Evolutionary conservation across 2,329 filamentous ascomycete genomes (phyloP).

Genomic region (Alternaria atra): DNA sequence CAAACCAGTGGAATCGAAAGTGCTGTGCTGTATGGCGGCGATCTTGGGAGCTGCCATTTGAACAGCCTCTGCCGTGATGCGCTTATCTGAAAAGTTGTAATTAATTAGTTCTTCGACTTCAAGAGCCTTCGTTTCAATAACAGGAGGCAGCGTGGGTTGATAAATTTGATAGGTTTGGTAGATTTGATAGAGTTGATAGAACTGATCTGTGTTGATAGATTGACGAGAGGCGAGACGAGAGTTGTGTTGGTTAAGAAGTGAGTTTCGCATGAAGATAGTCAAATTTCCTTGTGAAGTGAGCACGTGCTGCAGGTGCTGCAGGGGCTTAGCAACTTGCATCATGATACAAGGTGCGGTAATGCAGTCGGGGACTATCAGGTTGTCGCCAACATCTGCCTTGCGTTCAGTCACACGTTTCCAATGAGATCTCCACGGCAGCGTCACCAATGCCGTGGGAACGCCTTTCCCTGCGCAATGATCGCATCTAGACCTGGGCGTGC

Average conservation of each 20-base stretch:
- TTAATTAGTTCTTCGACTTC: slow-evolving; percentile 14
- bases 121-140: neutral
- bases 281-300: neutral
- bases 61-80: slow-evolving; percentile 18
- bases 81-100: slow-evolving; percentile 20
- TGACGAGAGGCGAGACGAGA: neutral
- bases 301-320: neutral
- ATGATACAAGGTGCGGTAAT: neutral
- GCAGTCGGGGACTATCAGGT: neutral
- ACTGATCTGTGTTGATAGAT: neutral
- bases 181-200: neutral
- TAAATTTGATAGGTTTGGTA: neutral
- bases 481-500: slow-evolving; percentile 10
- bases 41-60: slow-evolving; percentile 20
- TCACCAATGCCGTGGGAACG: neutral
- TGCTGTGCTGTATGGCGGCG: neutral
- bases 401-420: neutral
- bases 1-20: neutral
- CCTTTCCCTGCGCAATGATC: slow-evolving; percentile 9
- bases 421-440: neutral
- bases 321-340: neutral
- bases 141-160: neutral
- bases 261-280: neutral
- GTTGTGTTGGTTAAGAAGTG: neutral
- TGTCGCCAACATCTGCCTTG: too few species aligned